These are phyloP conservation scores for Phytophthora pinifolia DNA, from an alignment of 352 stramenopile species.

Conservation along the genomic window DNA sequence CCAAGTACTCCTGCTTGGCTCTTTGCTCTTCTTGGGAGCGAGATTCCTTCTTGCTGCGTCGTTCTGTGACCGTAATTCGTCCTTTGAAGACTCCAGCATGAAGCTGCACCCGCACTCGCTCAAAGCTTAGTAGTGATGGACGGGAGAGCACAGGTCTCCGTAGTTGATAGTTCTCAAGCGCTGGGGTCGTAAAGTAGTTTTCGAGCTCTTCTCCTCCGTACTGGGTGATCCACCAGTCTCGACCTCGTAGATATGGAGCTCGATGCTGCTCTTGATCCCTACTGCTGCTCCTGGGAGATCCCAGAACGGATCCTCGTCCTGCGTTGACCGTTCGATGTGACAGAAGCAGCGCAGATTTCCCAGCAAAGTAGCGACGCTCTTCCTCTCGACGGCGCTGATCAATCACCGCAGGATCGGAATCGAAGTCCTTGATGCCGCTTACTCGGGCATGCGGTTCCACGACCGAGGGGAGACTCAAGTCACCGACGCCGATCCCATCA, in stretches of 20 bases:
- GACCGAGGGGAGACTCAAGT: conserved; percentile 32
- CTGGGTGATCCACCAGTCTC: conserved; percentile 79
- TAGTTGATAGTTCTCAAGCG: conserved; percentile 78
- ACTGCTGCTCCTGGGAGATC: conserved; percentile 8
- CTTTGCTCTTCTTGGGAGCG: conserved; percentile 22
- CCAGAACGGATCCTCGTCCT: conserved; percentile 3
- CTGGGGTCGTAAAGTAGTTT: conserved; percentile 61
- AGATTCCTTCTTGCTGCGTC: conserved; percentile 10
- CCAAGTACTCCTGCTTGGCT: conserved; percentile 24
- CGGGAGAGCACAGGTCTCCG: conserved; percentile 60
- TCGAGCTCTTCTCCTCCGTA: conserved; percentile 78
- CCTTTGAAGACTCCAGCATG: conserved; percentile 83
- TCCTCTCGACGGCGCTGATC: conserved; percentile 47
- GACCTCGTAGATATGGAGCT: conserved; percentile 50
- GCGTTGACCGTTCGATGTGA: conserved; percentile 6
- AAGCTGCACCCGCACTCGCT: conserved; percentile 56
- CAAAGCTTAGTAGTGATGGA: conserved; percentile 52
- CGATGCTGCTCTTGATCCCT: conserved; percentile 24
- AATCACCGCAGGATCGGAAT: conserved; percentile 50
- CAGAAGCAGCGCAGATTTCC: conserved; percentile 43
- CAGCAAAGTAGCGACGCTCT: conserved; percentile 54
- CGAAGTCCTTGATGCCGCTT: conserved; percentile 4
- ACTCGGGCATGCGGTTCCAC: conserved; percentile 26
- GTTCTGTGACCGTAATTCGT: conserved; percentile 59
- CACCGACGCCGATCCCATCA: conserved; percentile 66